Conservation (phyloP, 257 asterid species). For the Solanum pinnatisectum region DNA sequence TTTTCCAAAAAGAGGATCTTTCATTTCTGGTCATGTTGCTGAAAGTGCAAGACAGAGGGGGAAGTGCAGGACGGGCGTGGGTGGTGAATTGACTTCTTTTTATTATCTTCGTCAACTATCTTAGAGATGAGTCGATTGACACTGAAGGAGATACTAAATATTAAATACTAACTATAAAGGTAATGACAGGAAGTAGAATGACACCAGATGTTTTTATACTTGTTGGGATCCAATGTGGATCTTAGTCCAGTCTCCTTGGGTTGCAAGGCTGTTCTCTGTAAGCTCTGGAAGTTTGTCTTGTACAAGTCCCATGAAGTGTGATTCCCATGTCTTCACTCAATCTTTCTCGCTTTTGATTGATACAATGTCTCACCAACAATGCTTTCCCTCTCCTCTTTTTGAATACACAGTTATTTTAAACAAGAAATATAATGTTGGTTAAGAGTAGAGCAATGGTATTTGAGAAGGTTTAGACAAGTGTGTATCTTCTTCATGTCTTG, state of each 20-base stretch:
- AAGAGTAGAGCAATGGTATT: background rate
- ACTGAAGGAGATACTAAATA: background rate
- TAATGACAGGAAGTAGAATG: background rate
- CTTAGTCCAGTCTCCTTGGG: background rate
- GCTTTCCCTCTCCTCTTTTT: background rate
- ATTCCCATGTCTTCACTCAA: background rate
- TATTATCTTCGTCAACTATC: background rate
- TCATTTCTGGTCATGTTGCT: background rate
- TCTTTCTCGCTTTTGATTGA: background rate
- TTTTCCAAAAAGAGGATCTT: background rate
- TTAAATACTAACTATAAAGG: background rate
- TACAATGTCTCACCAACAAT: background rate
- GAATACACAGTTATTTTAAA: background rate
- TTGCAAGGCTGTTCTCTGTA: background rate
- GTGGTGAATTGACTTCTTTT: background rate
- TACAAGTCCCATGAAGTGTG: background rate
- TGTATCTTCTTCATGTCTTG: background rate
- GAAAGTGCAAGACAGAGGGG: background rate
- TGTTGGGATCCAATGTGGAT: background rate
- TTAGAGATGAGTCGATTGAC: background rate
- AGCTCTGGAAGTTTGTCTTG: background rate
- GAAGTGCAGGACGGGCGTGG: background rate
- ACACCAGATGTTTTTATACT: background rate
- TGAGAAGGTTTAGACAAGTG: background rate
- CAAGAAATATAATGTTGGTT: background rate